phyloP scores from a whole-genome alignment of 2,329 filamentous ascomycete species.

The Biscogniauxia mediterranea region DNA sequence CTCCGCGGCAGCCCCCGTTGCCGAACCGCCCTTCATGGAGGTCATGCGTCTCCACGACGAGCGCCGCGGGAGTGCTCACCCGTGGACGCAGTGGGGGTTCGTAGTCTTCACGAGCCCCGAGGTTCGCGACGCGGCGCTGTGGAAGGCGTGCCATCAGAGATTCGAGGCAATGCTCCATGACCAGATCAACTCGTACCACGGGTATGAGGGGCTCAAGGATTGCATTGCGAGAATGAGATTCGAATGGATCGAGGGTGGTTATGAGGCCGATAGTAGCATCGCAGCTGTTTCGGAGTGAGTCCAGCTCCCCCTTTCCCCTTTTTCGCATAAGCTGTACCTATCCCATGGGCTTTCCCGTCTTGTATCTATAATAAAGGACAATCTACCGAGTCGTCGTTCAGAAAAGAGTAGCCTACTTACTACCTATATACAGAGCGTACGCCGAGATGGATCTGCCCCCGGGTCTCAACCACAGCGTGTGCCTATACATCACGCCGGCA shows the following conservation, averaged over 20 bases:
- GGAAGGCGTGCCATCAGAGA: slow-evolving; percentile 14
- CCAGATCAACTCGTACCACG: slow-evolving; percentile 4
- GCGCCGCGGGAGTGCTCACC: slow-evolving; percentile 3
- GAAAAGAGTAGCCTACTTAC: no score
- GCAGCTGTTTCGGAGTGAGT: slow-evolving; percentile 12
- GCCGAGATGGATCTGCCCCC: slow-evolving; percentile 6
- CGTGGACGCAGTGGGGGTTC: slow-evolving; percentile 19
- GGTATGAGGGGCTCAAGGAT: slow-evolving; percentile 10
- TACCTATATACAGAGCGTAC: slow-evolving; percentile 7
- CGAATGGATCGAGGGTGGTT: slow-evolving; percentile 15
- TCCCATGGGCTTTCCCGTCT: no score
- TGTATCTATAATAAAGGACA: no score
- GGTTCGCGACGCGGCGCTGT: slow-evolving; percentile 7
- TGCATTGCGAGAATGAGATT: slow-evolving; percentile 13
- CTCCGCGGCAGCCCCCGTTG: background rate
- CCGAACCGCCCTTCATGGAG: slow-evolving; percentile 15
- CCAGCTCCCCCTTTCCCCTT: background rate
- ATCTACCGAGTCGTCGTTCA: background rate
- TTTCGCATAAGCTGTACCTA: background rate
- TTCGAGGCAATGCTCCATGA: slow-evolving; percentile 15
- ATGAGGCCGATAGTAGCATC: slow-evolving; percentile 9
- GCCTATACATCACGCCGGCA: slow-evolving; percentile 14
- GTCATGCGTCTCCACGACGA: slow-evolving; percentile 12
- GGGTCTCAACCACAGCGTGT: slow-evolving; percentile 12
- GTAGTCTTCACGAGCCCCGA: slow-evolving; percentile 17